A percentile compares a stretch with the other conserved stretches of the same genome.
Conservation (phyloP, 768 basidiomycete genomes). For the Tulasnella sp. region DNA sequence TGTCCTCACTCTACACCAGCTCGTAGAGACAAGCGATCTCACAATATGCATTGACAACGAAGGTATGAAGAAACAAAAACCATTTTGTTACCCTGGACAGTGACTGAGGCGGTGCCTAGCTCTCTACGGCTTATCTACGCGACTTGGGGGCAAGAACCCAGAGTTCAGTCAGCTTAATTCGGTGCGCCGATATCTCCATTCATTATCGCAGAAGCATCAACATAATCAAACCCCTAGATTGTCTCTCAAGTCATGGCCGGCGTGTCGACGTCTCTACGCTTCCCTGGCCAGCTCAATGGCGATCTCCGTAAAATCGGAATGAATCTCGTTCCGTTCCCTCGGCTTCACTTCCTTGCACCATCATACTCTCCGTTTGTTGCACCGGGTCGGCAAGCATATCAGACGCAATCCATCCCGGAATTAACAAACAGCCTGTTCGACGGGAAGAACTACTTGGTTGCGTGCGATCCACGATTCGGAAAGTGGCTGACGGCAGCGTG, state of each 20-base stretch:
- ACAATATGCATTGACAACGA: slow-evolving; percentile 86
- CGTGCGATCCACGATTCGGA: slow-evolving; percentile 73
- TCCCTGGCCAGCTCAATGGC: slow-evolving; percentile 91
- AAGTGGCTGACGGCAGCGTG: slow-evolving; percentile 78
- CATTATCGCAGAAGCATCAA: slow-evolving; percentile 5
- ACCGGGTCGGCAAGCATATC: slow-evolving; percentile 57
- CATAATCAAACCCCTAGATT: slow-evolving; percentile 43
- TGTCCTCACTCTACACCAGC: slow-evolving; percentile 77
- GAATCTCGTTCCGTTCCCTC: slow-evolving; percentile 96
- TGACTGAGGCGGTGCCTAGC: not conserved
- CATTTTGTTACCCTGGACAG: slow-evolving; percentile 5
- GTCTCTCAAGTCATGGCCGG: slow-evolving; percentile 92
- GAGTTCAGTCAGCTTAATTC: slow-evolving; percentile 65
- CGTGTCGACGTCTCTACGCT: slow-evolving; percentile 84
- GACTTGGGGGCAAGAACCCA: slow-evolving; percentile 62
- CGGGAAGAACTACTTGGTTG: slow-evolving; percentile 73
- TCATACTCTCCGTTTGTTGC: slow-evolving; percentile 89
- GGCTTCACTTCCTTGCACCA: slow-evolving; percentile 93
- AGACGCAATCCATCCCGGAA: slow-evolving; percentile 60
- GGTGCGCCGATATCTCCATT: slow-evolving; percentile 41
- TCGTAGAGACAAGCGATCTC: slow-evolving; percentile 83
- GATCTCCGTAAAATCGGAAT: slow-evolving; percentile 87
- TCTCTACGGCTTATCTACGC: slow-evolving; percentile 61
- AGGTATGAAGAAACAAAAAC: slow-evolving; percentile 49
- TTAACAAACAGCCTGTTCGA: slow-evolving; percentile 70